A percentile compares a stretch with the other conserved stretches of the same genome.
phyloP scores from a whole-genome alignment of 306 rosid species.

The Erythrophleum fordii region DNA sequence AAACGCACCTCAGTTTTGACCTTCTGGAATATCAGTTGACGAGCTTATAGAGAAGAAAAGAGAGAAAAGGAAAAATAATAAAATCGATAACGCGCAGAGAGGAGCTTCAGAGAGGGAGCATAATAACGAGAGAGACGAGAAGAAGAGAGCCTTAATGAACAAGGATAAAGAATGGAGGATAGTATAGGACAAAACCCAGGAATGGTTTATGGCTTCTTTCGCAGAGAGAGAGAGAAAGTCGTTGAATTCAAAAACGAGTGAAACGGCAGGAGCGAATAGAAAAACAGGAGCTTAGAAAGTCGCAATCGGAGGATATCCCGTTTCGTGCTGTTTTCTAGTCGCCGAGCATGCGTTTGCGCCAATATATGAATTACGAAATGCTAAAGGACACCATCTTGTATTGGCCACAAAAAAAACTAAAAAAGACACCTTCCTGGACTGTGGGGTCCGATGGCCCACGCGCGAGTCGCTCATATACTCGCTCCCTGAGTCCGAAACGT shows the following conservation, averaged over 20 bases:
- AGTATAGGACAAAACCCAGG: not conserved
- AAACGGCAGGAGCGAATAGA: not conserved
- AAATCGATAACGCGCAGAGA: not conserved
- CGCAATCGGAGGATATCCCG: not conserved
- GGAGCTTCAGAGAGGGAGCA: not conserved
- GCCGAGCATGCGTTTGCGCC: not conserved
- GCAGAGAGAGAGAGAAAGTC: slow-evolving; percentile 28
- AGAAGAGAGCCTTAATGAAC: not conserved
- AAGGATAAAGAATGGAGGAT: not conserved
- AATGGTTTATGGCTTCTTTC: slow-evolving; percentile 38
- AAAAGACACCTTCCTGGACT: not conserved
- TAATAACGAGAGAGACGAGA: not conserved
- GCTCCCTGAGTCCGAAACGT: too few relatives aligned
- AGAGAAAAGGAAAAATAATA: not conserved
- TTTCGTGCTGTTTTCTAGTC: not conserved
- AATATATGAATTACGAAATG: not conserved
- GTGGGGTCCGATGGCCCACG: not conserved
- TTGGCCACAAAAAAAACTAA: too few relatives aligned
- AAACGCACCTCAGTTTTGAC: slow-evolving; percentile 31
- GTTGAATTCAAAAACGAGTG: slow-evolving; percentile 47
- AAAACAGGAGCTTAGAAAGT: too few relatives aligned
- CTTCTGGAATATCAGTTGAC: not conserved
- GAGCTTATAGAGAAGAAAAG: not conserved
- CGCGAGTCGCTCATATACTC: not conserved
- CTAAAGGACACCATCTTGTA: too few relatives aligned